Conservation (phyloP, 768 basidiomycete species). For the Lyophyllum decastes region DNA sequence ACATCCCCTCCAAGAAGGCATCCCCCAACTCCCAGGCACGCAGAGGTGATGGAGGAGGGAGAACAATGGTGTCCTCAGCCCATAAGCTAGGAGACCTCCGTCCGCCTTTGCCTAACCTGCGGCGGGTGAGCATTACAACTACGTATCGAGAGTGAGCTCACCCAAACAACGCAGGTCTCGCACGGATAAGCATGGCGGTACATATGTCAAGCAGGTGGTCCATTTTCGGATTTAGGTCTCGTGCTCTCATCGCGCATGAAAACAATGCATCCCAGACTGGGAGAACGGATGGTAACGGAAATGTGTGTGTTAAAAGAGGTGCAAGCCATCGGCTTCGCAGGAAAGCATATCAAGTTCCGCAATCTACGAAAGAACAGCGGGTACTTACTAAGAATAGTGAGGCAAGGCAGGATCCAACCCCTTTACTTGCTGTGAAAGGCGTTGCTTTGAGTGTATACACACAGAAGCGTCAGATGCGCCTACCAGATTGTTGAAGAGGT, state of each 20-base stretch:
- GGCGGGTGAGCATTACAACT: not conserved
- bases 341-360: slow-evolving; percentile 2
- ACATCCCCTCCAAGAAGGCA: slow-evolving; percentile 66
- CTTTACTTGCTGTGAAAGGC: slow-evolving; percentile 47
- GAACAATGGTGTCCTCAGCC: slow-evolving; percentile 44
- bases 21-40: slow-evolving; percentile 57
- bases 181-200: slow-evolving; percentile 65
- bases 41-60: slow-evolving; percentile 40
- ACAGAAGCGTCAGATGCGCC: slow-evolving; percentile 19
- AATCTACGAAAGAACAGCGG: not conserved
- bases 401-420: slow-evolving; percentile 73
- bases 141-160: slow-evolving; percentile 26
- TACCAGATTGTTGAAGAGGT: slow-evolving; percentile 63
- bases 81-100: slow-evolving; percentile 51
- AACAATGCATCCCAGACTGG: slow-evolving; percentile 75
- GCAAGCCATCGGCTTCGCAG: slow-evolving; percentile 69
- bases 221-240: slow-evolving; percentile 59
- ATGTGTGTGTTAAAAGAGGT: slow-evolving; percentile 68
- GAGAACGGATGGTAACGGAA: slow-evolving; percentile 63
- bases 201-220: slow-evolving; percentile 74
- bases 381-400: slow-evolving; percentile 77
- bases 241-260: slow-evolving; percentile 54
- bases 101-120: slow-evolving; percentile 56
- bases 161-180: slow-evolving; percentile 56
- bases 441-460: not conserved